Evolutionary conservation across 345 rosid genomes (phyloP).

Genomic region (Linum usitatissimum): DNA sequence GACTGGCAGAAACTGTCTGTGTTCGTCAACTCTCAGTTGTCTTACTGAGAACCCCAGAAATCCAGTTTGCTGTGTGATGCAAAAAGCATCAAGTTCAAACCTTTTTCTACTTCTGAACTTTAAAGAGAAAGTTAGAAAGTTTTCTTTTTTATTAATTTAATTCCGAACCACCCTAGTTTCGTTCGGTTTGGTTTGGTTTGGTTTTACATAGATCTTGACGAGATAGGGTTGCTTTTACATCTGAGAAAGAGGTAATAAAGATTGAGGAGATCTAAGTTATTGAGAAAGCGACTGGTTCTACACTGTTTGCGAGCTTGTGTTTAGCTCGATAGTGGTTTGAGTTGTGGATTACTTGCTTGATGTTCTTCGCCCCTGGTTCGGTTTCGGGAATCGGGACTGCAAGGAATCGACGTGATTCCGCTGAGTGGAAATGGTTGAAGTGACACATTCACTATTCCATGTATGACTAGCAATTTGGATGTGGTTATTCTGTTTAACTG

Average conservation of each 20-base stretch:
- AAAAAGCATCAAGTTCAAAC: neutral
- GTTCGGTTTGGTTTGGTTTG: neutral
- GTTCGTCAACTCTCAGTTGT: slow-evolving; percentile 20
- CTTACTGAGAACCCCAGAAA: neutral
- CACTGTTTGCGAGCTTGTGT: no score
- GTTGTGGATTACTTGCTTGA: no score
- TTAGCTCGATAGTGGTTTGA: no score
- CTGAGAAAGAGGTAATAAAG: neutral
- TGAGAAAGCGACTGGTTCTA: neutral
- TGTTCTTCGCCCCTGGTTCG: no score
- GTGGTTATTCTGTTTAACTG: no score
- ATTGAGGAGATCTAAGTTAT: neutral
- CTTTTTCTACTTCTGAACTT: neutral
- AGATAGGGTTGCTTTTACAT: neutral
- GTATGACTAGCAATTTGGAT: no score
- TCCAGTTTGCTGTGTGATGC: neutral
- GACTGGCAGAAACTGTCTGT: slow-evolving; percentile 30
- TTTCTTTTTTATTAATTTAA: no score
- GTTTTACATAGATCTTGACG: neutral
- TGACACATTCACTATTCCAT: no score
- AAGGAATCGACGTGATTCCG: no score
- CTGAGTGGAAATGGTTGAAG: no score
- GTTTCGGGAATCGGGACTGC: no score
- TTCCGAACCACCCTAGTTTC: neutral
- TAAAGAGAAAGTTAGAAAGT: neutral